Evolutionary conservation across 495 filamentous ascomycete genomes (phyloP), one percentile per base, ranked within the genome.

Genomic region (Hyaloscypha bicolor): DNA sequence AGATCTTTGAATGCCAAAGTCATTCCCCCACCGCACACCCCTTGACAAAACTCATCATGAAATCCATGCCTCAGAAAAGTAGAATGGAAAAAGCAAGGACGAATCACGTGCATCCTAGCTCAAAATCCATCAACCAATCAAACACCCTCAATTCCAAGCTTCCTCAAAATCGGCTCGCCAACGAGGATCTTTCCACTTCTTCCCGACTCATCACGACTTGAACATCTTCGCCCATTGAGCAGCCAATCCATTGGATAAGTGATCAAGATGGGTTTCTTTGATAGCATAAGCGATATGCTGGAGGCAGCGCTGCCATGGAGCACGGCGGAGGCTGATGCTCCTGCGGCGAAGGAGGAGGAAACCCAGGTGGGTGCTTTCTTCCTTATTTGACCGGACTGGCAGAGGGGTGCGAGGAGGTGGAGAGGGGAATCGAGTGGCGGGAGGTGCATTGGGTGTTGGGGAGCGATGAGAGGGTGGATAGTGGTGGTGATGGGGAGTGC

Each of bases 271-370:
- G 84, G 82, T 77, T 80, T 86, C 79, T 87, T 82, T 79, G 82
- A 86, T 76, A 74, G 76, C 71, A 78, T 83, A 63, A 77, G 75
- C 63, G 83, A 85, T 76, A 76, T 86, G 71, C 74, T 84, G 72
- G 82, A 85, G 75, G 84, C 83, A 57, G 82, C 80, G 62, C 75
- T 78, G 76, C 85, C 85, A 72, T 86, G 83, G 83, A 75, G 75
- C 66, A 78, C 79, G 62, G 83, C 77, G 70, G 82, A 86, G 75
- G 84, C 84, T 62, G 84, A 87, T 73, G 83, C 84, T 29, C 56
- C 25, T 25, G 25, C 25, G 25, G 25, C 63, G 1, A 60, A 57
- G 19, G 70, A 69, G 63, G 60, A 67, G 52, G 69, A 63, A 21
- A 57, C 60, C 3, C 57, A 68, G 62, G 60, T 25, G 11, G 58